phyloP scores from a whole-genome alignment of 1,284 basidiomycete genomes.

The Athelia sp. region DNA sequence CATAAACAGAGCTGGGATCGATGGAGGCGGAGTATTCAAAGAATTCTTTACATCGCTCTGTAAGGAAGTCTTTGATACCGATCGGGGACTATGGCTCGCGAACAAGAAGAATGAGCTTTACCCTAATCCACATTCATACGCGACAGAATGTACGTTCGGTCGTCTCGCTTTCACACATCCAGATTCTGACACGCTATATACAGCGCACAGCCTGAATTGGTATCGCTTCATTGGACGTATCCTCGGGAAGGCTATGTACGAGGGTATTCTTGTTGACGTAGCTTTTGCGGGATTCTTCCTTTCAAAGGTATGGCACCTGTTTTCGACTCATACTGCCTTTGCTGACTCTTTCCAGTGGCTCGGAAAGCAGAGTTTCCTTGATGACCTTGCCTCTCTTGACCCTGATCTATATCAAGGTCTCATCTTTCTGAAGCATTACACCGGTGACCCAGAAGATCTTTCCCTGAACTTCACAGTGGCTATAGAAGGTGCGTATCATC shows the following conservation, averaged over 20 bases:
- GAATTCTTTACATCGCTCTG: conserved; percentile 92
- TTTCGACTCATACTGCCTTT: conserved; percentile 7
- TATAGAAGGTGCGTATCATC: conserved; percentile 68
- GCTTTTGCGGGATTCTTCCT: conserved; percentile 96
- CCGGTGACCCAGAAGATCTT: conserved; percentile 87
- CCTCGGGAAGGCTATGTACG: conserved; percentile 94
- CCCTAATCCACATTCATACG: conserved; percentile 89
- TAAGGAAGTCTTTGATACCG: conserved; percentile 92
- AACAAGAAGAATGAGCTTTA: conserved; percentile 92
- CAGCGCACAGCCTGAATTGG: conserved; percentile 86
- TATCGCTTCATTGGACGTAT: conserved; percentile 93
- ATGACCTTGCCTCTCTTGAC: conserved; percentile 90
- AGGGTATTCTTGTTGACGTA: conserved; percentile 95
- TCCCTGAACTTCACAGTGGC: conserved; percentile 89
- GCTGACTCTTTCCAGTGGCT: conserved; percentile 59
- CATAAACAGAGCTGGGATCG: conserved; percentile 72
- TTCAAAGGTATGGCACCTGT: conserved; percentile 61
- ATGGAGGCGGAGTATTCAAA: conserved; percentile 97
- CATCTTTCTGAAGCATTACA: conserved; percentile 90
- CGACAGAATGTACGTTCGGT: conserved; percentile 65
- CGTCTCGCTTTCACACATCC: neutral
- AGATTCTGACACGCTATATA: neutral
- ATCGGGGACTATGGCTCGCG: conserved; percentile 90
- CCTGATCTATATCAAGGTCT: conserved; percentile 91
- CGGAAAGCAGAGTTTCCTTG: conserved; percentile 82